Conservation (phyloP, 2,329 filamentous ascomycete genomes). For the Lizonia empirigonia region DNA sequence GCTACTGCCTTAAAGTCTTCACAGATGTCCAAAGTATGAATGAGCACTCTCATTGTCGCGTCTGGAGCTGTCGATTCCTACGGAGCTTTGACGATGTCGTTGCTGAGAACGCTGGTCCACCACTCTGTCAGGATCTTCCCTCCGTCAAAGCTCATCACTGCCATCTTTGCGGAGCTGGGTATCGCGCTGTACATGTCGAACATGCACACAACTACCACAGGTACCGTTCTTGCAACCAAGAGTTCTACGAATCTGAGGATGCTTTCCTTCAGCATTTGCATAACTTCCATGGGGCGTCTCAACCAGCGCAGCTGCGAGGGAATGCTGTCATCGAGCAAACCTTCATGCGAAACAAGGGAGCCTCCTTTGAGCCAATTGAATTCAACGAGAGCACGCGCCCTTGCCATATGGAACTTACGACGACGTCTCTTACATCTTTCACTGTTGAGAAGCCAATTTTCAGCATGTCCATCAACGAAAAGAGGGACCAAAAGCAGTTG, state of each 20-base stretch:
- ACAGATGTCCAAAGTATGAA: constrained; percentile 39
- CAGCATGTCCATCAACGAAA: background rate
- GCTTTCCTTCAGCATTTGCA: constrained; percentile 45
- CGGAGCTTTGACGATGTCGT: constrained; percentile 43
- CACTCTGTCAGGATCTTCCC: constrained; percentile 41
- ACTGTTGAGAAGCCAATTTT: constrained; percentile 15
- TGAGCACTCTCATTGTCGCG: constrained; percentile 42
- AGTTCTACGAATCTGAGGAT: constrained; percentile 41
- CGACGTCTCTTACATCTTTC: constrained; percentile 37
- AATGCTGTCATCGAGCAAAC: constrained; percentile 41
- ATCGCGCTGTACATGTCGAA: constrained; percentile 39
- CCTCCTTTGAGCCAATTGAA: constrained; percentile 44
- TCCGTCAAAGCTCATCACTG: constrained; percentile 45
- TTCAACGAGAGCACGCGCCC: constrained; percentile 43
- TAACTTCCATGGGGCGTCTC: constrained; percentile 40
- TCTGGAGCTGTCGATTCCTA: constrained; percentile 46
- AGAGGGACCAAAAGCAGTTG: constrained; percentile 1
- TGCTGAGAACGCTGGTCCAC: constrained; percentile 40
- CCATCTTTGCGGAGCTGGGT: constrained; percentile 43
- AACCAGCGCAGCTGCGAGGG: constrained; percentile 32
- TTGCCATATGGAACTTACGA: constrained; percentile 33
- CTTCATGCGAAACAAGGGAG: constrained; percentile 44
- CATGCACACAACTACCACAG: constrained; percentile 43
- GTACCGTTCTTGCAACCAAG: constrained; percentile 42
- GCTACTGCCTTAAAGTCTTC: constrained; percentile 43